Evolutionary conservation across 2,329 filamentous ascomycete species (phyloP), one percentile per base, ranked within the genome.

Genomic region (Chrysoporthe austroafricana): DNA sequence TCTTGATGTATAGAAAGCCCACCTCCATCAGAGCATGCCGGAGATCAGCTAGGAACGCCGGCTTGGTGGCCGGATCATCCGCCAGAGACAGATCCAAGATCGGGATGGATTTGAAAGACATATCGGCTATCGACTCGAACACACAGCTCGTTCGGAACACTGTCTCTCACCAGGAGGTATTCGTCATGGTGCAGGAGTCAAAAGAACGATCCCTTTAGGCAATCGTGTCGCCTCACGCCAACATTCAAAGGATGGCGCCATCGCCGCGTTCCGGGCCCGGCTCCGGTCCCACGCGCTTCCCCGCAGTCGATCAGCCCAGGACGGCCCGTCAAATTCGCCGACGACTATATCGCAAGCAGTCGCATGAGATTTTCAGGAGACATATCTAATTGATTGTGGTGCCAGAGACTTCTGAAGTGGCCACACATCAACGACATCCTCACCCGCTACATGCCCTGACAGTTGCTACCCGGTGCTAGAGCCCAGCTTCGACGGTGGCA

Each of bases 1-100:
- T 94, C 75, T 90, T 90, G 70, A 97, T 86, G 75, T 97, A 97
- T 32, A 96, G 78, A 74, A 97, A 97, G 1, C 93, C 93, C n/a
- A 96, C 91, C 76, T 95, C 91, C 73, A 97, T 86, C 43, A 97
- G 81, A 0, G 92, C 92, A 77, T 91, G 83, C 18, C 91, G 90
- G 43, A 97, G 84, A 64, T 92, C 83, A 0, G 81, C 78, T 0
- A 96, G 85, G 73, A 97, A 96, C 43, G 80, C 81, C 2, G 91
- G 85, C 79, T 96, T 96, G 0, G 91, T 90, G 5, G 81, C 80
- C 21, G 87, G 83, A 72, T 88, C 80, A 71, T 83, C 81, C 50
- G 92, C 90, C 32, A 86, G 81, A 16, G 90, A 86, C 69, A 96
- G 85, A 76, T 95, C 91, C 46, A 97, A 84, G 63, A 96, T 86